Percentiles rank a stretch among this genome's conserved stretches.
Conservation (phyloP, 352 stramenopile genomes). For the Pythium apleroticum region DNA sequence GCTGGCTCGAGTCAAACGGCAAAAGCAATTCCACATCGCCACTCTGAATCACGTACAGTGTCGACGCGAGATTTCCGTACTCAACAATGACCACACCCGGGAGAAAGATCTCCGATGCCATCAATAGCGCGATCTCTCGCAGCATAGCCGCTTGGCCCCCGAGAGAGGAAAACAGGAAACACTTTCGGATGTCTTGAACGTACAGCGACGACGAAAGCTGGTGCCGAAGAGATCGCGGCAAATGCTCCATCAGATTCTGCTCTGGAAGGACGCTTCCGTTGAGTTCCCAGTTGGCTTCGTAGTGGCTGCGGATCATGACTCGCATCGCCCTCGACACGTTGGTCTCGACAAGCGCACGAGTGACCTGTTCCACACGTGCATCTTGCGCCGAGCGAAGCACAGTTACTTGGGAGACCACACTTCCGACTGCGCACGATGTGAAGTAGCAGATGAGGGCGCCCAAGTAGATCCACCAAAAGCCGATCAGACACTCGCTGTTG, state of each 20-base stretch:
- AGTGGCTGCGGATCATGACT: slow-evolving; percentile 56
- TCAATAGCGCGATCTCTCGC: slow-evolving; percentile 25
- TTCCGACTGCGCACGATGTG: slow-evolving; percentile 56
- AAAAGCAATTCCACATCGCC: slow-evolving; percentile 58
- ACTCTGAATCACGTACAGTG: slow-evolving; percentile 60
- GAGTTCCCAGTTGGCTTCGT: slow-evolving; percentile 73
- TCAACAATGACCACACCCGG: slow-evolving; percentile 50
- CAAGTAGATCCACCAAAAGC: slow-evolving; percentile 67
- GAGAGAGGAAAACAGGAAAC: slow-evolving; percentile 22
- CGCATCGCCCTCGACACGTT: slow-evolving; percentile 46
- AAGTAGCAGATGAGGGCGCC: slow-evolving; percentile 74
- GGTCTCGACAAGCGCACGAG: slow-evolving; percentile 45
- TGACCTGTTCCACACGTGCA: slow-evolving; percentile 55
- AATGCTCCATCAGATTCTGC: slow-evolving; percentile 44
- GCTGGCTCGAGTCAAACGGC: slow-evolving; percentile 20
- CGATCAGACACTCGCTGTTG: slow-evolving; percentile 51
- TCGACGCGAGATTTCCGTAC: slow-evolving; percentile 45
- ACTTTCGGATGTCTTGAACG: slow-evolving; percentile 30
- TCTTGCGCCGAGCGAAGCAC: slow-evolving; percentile 43
- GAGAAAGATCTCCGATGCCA: slow-evolving; percentile 60
- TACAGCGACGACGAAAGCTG: slow-evolving; percentile 42
- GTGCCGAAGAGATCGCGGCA: slow-evolving; percentile 49
- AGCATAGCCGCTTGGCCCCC: slow-evolving; percentile 17
- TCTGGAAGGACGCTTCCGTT: slow-evolving; percentile 60
- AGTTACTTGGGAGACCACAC: slow-evolving; percentile 50